These are phyloP conservation scores for Penicillium sp. DNA, from an alignment of 2,329 filamentous ascomycete species.

Conservation along the genomic window DNA sequence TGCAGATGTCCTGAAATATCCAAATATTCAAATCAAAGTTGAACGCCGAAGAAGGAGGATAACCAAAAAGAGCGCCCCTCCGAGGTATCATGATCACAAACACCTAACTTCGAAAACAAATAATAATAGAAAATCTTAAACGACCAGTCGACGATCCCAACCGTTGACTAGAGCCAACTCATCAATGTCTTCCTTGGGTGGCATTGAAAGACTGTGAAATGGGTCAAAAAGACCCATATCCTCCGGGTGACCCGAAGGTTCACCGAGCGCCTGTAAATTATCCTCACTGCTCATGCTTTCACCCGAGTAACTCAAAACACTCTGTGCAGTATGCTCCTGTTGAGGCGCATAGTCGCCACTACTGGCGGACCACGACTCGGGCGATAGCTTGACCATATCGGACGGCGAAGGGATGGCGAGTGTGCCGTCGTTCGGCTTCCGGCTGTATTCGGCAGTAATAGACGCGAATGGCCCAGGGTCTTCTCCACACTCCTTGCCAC, in stretches of 20 bases:
- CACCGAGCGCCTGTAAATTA: conserved; percentile 19
- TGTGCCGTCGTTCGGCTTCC: conserved; percentile 25
- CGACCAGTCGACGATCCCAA: conserved; percentile 37
- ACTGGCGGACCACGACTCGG: conserved; percentile 40
- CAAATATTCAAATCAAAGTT: neutral
- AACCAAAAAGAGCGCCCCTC: conserved; percentile 5
- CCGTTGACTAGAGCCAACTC: conserved; percentile 32
- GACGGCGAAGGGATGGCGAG: conserved; percentile 18
- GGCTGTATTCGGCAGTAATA: conserved; percentile 31
- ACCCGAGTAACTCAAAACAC: conserved; percentile 60
- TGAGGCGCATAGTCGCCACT: conserved; percentile 37
- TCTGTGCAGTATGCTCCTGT: conserved; percentile 45
- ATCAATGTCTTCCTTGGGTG: conserved; percentile 33
- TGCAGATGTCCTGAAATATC: neutral
- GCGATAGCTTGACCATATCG: conserved; percentile 39
- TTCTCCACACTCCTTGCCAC: conserved; percentile 41
- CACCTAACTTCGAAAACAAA: neutral
- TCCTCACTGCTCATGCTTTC: conserved; percentile 59
- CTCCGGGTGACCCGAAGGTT: conserved; percentile 26
- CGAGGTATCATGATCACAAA: conserved; percentile 14
- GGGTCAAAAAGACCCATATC: conserved; percentile 34
- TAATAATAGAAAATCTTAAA: conserved; percentile 13
- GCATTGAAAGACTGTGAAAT: conserved; percentile 40
- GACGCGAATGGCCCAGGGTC: conserved; percentile 37
- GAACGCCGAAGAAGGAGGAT: neutral